These are phyloP conservation scores for Falciphora oryzae DNA, from an alignment of 2,329 filamentous ascomycete genomes.

Conservation along the genomic window DNA sequence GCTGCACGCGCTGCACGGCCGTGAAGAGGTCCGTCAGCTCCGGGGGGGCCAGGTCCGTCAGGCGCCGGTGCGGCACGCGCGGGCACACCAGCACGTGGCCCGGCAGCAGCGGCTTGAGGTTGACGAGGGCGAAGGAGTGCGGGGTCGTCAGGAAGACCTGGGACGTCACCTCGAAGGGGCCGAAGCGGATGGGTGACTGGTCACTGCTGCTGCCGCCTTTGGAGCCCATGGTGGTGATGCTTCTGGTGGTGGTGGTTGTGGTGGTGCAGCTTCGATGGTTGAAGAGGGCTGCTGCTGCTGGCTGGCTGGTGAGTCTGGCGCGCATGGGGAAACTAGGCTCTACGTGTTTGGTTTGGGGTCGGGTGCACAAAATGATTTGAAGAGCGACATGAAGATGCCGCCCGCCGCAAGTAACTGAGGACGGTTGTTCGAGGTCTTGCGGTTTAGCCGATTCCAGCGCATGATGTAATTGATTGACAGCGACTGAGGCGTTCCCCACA, in stretches of 20 bases:
- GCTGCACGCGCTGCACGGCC: conserved; percentile 78
- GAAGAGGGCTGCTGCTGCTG: not conserved
- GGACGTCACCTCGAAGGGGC: conserved; percentile 67
- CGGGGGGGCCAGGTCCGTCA: conserved; percentile 64
- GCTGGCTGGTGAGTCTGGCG: not conserved
- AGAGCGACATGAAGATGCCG: no score
- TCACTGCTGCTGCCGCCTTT: not conserved
- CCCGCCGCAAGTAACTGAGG: no score
- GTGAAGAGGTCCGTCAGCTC: conserved; percentile 80
- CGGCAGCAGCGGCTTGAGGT: conserved; percentile 88
- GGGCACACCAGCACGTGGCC: conserved; percentile 92
- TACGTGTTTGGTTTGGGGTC: not conserved
- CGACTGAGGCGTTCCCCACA: not conserved
- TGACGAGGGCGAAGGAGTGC: conserved; percentile 82
- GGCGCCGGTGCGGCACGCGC: conserved; percentile 58
- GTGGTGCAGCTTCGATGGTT: not conserved
- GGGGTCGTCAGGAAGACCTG: conserved; percentile 87
- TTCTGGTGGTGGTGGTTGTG: not conserved
- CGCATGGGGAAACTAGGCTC: not conserved
- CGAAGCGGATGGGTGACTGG: conserved; percentile 53
- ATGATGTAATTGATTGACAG: not conserved
- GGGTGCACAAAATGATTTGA: not conserved
- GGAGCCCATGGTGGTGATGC: not conserved
- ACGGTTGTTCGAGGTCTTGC: no score
- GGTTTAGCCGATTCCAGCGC: not conserved